Evolutionary conservation across 176 grass and related monocot genomes (phyloP).

Genomic region (Musa schizocarpa): DNA sequence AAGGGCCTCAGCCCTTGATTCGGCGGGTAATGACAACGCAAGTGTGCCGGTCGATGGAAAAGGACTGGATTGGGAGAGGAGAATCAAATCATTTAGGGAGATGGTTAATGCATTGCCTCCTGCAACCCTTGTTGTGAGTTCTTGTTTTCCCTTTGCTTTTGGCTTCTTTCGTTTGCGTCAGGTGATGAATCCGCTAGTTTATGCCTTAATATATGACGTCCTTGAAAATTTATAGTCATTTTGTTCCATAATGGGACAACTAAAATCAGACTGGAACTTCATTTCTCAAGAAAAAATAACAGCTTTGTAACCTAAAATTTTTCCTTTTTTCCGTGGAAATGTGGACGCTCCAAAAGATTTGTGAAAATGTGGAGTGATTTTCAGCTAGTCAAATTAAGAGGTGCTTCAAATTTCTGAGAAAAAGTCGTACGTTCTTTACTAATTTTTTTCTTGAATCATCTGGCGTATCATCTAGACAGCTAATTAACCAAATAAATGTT

Average conservation of each 20-base stretch:
- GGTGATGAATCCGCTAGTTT: neutral
- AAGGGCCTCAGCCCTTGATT: slow-evolving; percentile 21
- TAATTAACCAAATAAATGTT: neutral
- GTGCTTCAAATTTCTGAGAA: neutral
- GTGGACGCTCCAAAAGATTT: neutral
- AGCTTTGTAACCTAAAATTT: neutral
- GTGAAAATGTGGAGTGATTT: neutral
- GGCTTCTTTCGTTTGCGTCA: neutral
- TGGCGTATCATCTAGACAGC: neutral
- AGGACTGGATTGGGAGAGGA: slow-evolving; percentile 16
- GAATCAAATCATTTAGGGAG: slow-evolving; percentile 6
- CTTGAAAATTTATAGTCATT: neutral
- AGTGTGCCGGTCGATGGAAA: slow-evolving; percentile 16
- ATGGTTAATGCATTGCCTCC: slow-evolving; percentile 23
- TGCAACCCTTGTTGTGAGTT: slow-evolving; percentile 16
- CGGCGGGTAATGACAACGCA: slow-evolving; percentile 9
- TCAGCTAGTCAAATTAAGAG: neutral
- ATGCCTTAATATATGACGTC: neutral
- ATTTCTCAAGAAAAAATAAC: neutral
- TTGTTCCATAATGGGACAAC: neutral
- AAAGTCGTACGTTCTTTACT: neutral
- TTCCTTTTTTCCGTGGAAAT: neutral
- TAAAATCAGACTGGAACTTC: too few species aligned
- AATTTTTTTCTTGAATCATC: neutral
- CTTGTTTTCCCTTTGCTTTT: neutral